These are phyloP conservation scores for Fusarium foetens DNA, from an alignment of 2,329 filamentous ascomycete genomes.

Conservation along the genomic window DNA sequence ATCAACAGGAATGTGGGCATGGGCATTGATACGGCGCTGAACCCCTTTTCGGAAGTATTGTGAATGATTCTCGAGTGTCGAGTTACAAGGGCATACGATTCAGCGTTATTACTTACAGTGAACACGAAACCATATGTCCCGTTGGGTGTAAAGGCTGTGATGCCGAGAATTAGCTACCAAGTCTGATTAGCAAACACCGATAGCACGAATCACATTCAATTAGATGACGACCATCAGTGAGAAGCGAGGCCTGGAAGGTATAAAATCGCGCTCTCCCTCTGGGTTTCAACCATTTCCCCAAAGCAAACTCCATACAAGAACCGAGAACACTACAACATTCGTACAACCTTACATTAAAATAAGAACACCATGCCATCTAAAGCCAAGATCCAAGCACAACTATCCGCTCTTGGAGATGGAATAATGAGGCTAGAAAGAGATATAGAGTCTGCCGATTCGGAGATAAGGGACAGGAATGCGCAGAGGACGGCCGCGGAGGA, in stretches of 20 bases:
- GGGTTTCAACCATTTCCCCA: not conserved
- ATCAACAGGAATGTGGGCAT: not conserved
- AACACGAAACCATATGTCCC: rapidly evolving
- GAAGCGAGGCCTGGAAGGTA: rapidly evolving
- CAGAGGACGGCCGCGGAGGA: no score
- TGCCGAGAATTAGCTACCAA: not conserved
- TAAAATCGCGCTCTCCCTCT: not conserved
- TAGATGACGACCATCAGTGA: not conserved
- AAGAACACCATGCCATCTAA: not conserved
- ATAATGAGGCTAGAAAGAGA: not conserved
- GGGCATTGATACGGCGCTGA: not conserved
- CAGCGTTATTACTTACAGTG: not conserved
- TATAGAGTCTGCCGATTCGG: rapidly evolving
- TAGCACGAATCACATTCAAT: not conserved
- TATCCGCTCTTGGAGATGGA: rapidly evolving
- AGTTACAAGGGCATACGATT: not conserved
- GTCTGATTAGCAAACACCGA: not conserved
- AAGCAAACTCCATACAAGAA: rapidly evolving
- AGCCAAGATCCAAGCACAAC: not conserved
- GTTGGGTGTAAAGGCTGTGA: not conserved
- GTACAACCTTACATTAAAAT: rapidly evolving
- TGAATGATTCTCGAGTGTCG: not conserved
- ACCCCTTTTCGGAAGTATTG: rapidly evolving
- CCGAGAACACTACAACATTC: rapidly evolving
- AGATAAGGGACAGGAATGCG: no score